Percentiles rank a stretch among this genome's conserved stretches.
Conservation (phyloP, 257 asterid species). For the Solanum sitiens region DNA sequence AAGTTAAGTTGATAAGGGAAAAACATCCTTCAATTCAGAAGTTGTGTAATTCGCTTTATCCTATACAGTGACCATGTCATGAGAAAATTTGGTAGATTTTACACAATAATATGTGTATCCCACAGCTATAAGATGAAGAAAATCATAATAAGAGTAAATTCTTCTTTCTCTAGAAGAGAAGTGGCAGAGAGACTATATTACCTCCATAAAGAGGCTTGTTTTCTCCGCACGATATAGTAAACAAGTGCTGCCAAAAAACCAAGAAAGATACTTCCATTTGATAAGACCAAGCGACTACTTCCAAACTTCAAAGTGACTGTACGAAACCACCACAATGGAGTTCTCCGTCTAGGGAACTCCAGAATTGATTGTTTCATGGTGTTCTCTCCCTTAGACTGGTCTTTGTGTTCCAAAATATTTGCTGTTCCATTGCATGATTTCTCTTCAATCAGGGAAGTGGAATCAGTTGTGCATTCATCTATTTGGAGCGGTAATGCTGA, state of each 20-base stretch:
- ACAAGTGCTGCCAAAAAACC: slow-evolving; percentile 35
- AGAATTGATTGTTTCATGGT: slow-evolving; percentile 40
- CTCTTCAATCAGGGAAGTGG: slow-evolving; percentile 19
- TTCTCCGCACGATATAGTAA: slow-evolving; percentile 45
- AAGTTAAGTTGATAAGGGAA: neutral
- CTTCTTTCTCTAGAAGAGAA: neutral
- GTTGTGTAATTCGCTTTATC: neutral
- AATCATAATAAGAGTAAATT: neutral
- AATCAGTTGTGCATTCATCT: slow-evolving; percentile 14
- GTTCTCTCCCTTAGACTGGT: slow-evolving; percentile 8
- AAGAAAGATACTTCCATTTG: slow-evolving; percentile 54
- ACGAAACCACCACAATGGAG: slow-evolving; percentile 64
- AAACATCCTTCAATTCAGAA: neutral
- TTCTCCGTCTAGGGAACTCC: slow-evolving; percentile 38
- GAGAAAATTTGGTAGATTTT: neutral
- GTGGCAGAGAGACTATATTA: slow-evolving; percentile 14
- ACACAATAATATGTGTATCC: neutral
- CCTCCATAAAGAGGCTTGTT: slow-evolving; percentile 55
- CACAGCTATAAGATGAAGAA: neutral
- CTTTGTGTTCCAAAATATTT: slow-evolving; percentile 20
- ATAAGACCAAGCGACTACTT: slow-evolving; percentile 27
- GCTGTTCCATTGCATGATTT: slow-evolving; percentile 15
- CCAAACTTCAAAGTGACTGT: slow-evolving; percentile 53
- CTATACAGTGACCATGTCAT: neutral
- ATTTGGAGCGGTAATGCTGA: slow-evolving; percentile 26